Conservation (phyloP, 306 rosid genomes). For the Datisca glomerata region DNA sequence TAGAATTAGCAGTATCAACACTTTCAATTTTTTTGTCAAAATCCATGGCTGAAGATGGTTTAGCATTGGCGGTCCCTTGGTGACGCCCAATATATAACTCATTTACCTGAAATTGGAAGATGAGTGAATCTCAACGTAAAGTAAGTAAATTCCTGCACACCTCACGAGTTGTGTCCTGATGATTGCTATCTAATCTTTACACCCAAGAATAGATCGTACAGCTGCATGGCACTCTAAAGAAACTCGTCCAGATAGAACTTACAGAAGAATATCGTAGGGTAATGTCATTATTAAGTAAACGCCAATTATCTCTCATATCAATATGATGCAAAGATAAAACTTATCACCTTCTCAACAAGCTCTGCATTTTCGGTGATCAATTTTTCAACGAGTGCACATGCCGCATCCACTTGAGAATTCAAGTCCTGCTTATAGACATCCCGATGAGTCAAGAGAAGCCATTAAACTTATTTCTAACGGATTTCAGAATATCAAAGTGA, state of each 20-base stretch:
- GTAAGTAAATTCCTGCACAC: too few species aligned
- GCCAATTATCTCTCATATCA: background rate
- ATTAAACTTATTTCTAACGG: background rate
- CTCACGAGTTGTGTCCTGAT: too few species aligned
- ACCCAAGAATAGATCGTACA: background rate
- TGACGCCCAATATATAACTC: slow-evolving; percentile 45
- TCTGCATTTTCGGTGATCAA: slow-evolving; percentile 67
- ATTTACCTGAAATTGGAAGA: slow-evolving; percentile 33
- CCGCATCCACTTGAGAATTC: slow-evolving; percentile 66
- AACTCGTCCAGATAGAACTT: too few species aligned
- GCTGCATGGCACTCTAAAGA: background rate
- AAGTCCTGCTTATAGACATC: slow-evolving; percentile 39
- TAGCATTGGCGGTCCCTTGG: slow-evolving; percentile 14
- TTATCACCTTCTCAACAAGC: slow-evolving; percentile 80
- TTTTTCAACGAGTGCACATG: slow-evolving; percentile 48
- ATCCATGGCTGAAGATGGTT: slow-evolving; percentile 18
- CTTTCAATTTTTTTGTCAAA: slow-evolving; percentile 11
- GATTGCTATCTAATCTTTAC: too few species aligned
- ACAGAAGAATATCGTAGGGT: slow-evolving; percentile 1
- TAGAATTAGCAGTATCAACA: slow-evolving; percentile 15
- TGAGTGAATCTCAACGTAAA: slow-evolving; percentile 1
- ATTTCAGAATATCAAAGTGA: slow-evolving; percentile 3
- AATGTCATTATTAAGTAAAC: too few species aligned
- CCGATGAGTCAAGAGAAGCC: slow-evolving; percentile 4
- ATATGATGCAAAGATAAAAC: background rate